Evolutionary conservation across 805 yeast species (phyloP), one percentile per base, ranked within the genome.

Genomic region (Yamadazyma kitorensis): DNA sequence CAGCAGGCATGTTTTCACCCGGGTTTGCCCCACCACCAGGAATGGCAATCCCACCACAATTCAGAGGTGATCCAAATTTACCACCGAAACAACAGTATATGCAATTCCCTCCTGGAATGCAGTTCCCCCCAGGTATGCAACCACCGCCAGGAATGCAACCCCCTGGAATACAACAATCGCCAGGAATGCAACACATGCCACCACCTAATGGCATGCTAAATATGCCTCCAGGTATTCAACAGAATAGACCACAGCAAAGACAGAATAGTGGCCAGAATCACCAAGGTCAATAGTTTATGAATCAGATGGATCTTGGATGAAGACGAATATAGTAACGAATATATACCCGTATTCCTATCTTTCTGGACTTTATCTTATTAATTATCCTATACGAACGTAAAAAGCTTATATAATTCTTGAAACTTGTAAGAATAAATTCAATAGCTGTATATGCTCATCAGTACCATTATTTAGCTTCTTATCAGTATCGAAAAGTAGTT

Each of bases 391-490:
- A n/a, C n/a, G n/a, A n/a, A n/a, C n/a, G n/a, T n/a, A n/a, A n/a
- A n/a, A 24, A n/a, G 7, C 13, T 27, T 35, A 51, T 18, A 52
- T 33, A n/a, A 30, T 41, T 14, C 44, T 44, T 5, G 68, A 42
- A 0, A 65, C 40, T 40, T 57, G 59, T 38, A 67, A 48, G 32
- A 57, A 54, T 45, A 87, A 66, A 47, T 85, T 83, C 45, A 91
- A 68, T 15, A 93, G 51, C 48, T 86, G 95, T 18, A 91, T 63
- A 39, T 84, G 86, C 55, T 91, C 98, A 49, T 88, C 94, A 4
- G 95, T 77, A 11, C 98, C 98, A 51, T 80, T 86, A 34, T 80
- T 73, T 35, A 91, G 65, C 34, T 80, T 73, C 31, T 76, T 73
- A 55, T 91, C 98, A 0, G 86, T 72, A 27, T 79, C 82, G 48